Percentiles rank a stretch among this genome's conserved stretches.
Conservation (phyloP, 2,329 filamentous ascomycete genomes). For the Rutstroemia sp. region DNA sequence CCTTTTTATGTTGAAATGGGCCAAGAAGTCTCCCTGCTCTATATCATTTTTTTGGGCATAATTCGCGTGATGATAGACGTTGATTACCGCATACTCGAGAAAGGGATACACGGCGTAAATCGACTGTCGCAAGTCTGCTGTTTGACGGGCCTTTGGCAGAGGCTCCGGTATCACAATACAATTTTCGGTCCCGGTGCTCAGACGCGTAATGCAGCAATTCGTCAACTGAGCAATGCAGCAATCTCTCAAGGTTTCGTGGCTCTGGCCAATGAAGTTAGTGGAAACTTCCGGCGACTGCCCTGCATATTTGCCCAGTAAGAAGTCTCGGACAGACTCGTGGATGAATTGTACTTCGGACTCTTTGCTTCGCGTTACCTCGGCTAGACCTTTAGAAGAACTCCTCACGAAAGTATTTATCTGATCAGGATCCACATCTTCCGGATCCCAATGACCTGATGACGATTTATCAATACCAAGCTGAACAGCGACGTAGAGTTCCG, state of each 20-base stretch:
- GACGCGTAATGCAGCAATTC: conserved; percentile 19
- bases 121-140: conserved; percentile 17
- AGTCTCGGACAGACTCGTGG: conserved; percentile 35
- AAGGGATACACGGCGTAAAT: conserved; percentile 34
- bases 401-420: conserved; percentile 32
- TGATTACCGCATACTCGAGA: conserved; percentile 37
- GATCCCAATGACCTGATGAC: conserved; percentile 15
- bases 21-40: conserved; percentile 31
- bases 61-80: conserved; percentile 37
- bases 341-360: conserved; percentile 33
- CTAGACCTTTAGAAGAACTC: conserved; percentile 37
- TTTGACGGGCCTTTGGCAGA: conserved; percentile 3
- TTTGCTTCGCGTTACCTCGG: conserved; percentile 30
- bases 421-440: conserved; percentile 22
- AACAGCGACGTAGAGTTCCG: conserved; percentile 21
- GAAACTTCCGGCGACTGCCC: conserved; percentile 13
- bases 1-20: conserved; percentile 20
- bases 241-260: conserved; percentile 21
- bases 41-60: conserved; percentile 27
- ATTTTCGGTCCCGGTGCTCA: conserved; percentile 13
- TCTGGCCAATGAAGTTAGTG: conserved; percentile 17
- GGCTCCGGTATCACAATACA: conserved; percentile 11
- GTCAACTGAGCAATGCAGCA: conserved; percentile 18
- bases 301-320: conserved; percentile 32
- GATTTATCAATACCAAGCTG: conserved; percentile 13